These are phyloP conservation scores for Myrica gale DNA, from an alignment of 306 rosid genomes.

Conservation along the genomic window DNA sequence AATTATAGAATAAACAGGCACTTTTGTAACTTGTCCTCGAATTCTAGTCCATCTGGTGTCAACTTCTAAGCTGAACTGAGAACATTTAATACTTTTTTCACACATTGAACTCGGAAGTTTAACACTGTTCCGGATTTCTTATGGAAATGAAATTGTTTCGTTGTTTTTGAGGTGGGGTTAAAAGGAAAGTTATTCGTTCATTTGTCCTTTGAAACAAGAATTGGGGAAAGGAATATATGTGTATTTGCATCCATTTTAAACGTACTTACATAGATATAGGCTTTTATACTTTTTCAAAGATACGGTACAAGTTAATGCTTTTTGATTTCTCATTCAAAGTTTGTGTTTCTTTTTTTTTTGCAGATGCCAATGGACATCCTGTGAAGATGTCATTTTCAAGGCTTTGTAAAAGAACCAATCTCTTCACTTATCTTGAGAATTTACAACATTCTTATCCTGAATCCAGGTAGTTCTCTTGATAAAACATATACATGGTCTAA, in stretches of 20 bases:
- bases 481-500: not conserved
- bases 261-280: too few relatives aligned
- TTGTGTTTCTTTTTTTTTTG: constrained; percentile 19
- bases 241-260: not conserved
- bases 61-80: too few relatives aligned
- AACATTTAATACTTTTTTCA: not conserved
- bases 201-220: not conserved
- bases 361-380: constrained; percentile 31
- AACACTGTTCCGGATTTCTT: not conserved
- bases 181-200: not conserved
- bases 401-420: constrained; percentile 41
- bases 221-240: not conserved
- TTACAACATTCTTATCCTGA: constrained; percentile 25
- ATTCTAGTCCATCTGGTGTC: not conserved
- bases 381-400: constrained; percentile 54
- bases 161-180: not conserved
- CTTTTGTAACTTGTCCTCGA: too few relatives aligned
- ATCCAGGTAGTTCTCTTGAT: constrained; percentile 36
- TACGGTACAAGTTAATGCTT: not conserved
- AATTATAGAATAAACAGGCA: too few relatives aligned
- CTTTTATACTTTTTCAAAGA: not conserved
- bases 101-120: not conserved
- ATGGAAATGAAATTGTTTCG: not conserved
- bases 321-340: constrained; percentile 11
- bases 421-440: constrained; percentile 33